Evolutionary conservation across 2,329 filamentous ascomycete genomes (phyloP), one percentile per base, ranked within the genome.

Genomic region (Epichloe sylvatica): DNA sequence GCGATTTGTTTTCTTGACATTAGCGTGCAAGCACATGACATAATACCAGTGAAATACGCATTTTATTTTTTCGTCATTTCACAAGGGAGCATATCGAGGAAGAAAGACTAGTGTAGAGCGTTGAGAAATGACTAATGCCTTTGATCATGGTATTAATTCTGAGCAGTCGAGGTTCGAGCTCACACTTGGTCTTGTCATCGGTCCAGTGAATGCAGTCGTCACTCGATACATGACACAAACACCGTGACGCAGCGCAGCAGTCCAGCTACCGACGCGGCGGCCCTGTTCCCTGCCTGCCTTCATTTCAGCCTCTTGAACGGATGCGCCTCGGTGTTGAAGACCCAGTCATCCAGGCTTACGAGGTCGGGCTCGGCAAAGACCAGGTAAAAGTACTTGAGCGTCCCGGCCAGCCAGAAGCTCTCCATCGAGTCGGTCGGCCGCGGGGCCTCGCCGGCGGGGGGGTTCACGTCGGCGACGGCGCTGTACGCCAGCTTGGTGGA

Each of bases 351-450:
- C 59, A 88, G 58, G 59, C 74, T 83, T 21, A 85, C 67, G 17
- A 79, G 56, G 12, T 75, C 70, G 2, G 80, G 76, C 41, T 83
- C 75, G n/a, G 75, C 77, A 57, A 86, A 88, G 25, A 86, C 73
- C 40, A 87, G 60, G 54, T 83, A 88, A 47, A 86, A 86, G 53
- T 87, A 87, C 66, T 87, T 87, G 53, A 87, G 65, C 30, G 83
- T 88, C 68, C 87, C 83, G 0, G 78, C 78, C 57, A 83, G 69
- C 81, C 83, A 88, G 59, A 86, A 86, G 52, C 61, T 62, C 65
- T 86, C 78, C 78, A 83, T 82, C n/a, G 74, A 75, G 57, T 87
- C 81, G 36, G 68, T 63, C 51, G 67, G 64, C 41, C 69, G 53
- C 1, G 64, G 60, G 46, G 60, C 55, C 17, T 62, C 62, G 1